Evolutionary conservation across 306 rosid species (phyloP).

Genomic region (Parietaria judaica): DNA sequence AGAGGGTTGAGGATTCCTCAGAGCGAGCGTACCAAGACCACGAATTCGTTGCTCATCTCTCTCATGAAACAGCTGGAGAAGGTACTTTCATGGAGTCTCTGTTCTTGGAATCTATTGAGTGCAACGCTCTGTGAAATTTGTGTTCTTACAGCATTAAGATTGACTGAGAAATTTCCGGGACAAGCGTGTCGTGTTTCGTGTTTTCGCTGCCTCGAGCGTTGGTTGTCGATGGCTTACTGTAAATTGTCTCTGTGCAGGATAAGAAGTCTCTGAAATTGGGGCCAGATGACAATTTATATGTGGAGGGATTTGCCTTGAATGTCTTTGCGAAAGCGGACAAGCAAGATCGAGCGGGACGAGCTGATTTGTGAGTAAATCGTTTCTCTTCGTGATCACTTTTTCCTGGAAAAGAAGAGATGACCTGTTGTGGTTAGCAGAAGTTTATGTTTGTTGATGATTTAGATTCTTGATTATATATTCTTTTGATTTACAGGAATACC

Average conservation of each 20-base stretch:
- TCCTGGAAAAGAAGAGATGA: no score
- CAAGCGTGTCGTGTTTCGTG: not conserved
- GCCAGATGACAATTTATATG: slow-evolving; percentile 77
- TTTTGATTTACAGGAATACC: slow-evolving; percentile 55
- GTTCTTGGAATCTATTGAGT: no score
- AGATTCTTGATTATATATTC: slow-evolving; percentile 7
- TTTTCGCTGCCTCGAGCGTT: not conserved
- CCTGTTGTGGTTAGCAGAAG: no score
- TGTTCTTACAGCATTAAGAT: not conserved
- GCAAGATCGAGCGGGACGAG: slow-evolving; percentile 93
- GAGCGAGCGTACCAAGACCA: slow-evolving; percentile 87
- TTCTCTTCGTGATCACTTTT: no score
- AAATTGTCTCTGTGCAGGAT: slow-evolving; percentile 45
- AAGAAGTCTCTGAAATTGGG: slow-evolving; percentile 73
- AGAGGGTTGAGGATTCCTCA: slow-evolving; percentile 86
- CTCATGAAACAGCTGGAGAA: slow-evolving; percentile 98
- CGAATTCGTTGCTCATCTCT: slow-evolving; percentile 81
- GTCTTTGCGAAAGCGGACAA: slow-evolving; percentile 94
- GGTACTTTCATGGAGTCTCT: slow-evolving; percentile 24
- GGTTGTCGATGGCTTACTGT: no score
- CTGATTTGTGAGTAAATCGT: slow-evolving; percentile 57
- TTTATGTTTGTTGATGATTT: not conserved
- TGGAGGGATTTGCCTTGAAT: slow-evolving; percentile 92
- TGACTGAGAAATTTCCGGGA: not conserved
- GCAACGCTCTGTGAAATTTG: no score